Percentiles rank a stretch among this genome's conserved stretches.
Conservation (phyloP, 306 rosid species). For the Fragaria ananassa region DNA sequence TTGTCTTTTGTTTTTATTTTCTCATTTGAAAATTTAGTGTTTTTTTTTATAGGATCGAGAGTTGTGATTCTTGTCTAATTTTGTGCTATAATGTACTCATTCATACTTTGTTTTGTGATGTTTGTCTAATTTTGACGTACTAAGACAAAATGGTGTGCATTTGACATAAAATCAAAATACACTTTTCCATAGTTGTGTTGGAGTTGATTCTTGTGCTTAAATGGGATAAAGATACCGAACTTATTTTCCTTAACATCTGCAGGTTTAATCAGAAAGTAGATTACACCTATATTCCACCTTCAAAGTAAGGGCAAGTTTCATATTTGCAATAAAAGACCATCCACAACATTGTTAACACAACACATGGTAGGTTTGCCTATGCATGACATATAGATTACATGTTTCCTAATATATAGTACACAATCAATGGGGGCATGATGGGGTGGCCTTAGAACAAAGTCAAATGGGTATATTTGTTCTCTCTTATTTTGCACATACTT, state of each 20-base stretch:
- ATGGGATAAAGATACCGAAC: not conserved
- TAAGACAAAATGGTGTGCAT: not conserved
- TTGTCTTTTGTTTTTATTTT: too few species aligned
- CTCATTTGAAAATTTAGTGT: not conserved
- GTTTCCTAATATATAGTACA: constrained; percentile 34
- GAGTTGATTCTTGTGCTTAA: not conserved
- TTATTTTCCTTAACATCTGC: not conserved
- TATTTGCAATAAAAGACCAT: not conserved
- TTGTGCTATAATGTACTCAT: not conserved
- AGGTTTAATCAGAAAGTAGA: not conserved
- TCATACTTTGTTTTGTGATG: not conserved
- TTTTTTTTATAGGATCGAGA: not conserved
- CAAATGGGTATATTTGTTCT: constrained; percentile 63
- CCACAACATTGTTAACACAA: not conserved
- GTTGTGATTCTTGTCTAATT: not conserved
- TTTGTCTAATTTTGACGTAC: not conserved
- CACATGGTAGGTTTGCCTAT: constrained; percentile 15
- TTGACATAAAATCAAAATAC: not conserved
- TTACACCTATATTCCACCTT: not conserved
- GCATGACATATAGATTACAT: constrained; percentile 6
- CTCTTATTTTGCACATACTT: constrained; percentile 58
- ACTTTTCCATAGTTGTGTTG: not conserved
- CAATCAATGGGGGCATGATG: constrained; percentile 76
- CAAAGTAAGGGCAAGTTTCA: not conserved
- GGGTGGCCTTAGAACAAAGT: constrained; percentile 52